Conservation (phyloP, 768 basidiomycete species). For the Roridomyces roridus region DNA sequence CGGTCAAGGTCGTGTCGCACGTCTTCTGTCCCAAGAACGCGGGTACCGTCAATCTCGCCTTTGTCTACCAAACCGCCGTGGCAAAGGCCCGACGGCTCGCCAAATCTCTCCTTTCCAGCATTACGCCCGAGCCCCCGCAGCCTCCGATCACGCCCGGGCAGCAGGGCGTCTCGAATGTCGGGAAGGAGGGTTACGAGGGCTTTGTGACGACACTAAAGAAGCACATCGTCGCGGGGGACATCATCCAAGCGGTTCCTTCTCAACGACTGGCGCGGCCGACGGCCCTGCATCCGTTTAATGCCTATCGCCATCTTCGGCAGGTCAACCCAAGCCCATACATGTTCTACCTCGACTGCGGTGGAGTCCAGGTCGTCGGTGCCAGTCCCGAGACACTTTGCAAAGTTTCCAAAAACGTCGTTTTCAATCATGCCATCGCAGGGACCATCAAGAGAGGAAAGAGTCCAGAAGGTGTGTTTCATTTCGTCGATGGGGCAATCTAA, state of each 20-base stretch:
- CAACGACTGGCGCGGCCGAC: slow-evolving; percentile 90
- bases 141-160: slow-evolving; percentile 68
- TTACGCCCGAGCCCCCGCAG: slow-evolving; percentile 72
- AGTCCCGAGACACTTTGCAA: slow-evolving; percentile 98
- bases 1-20: slow-evolving; percentile 94
- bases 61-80: slow-evolving; percentile 89
- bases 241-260: slow-evolving; percentile 98
- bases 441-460: slow-evolving; percentile 90
- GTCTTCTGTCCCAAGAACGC: slow-evolving; percentile 83
- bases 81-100: slow-evolving; percentile 84
- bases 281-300: slow-evolving; percentile 94
- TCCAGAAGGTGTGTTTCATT: slow-evolving; percentile 67
- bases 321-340: slow-evolving; percentile 99
- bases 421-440: slow-evolving; percentile 97
- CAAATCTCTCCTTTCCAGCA: slow-evolving; percentile 59
- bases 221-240: slow-evolving; percentile 95
- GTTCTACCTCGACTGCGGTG: slow-evolving; percentile 96
- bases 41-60: slow-evolving; percentile 70
- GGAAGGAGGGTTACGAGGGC: slow-evolving; percentile 87
- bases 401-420: slow-evolving; percentile 90
- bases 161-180: slow-evolving; percentile 86
- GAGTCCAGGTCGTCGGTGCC: slow-evolving; percentile 94
- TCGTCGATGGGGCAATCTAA: slow-evolving; percentile 8
- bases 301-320: slow-evolving; percentile 90
- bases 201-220: slow-evolving; percentile 94